Evolutionary conservation across 352 stramenopile species (phyloP).

Genomic region (Phytopythium delawarense): DNA sequence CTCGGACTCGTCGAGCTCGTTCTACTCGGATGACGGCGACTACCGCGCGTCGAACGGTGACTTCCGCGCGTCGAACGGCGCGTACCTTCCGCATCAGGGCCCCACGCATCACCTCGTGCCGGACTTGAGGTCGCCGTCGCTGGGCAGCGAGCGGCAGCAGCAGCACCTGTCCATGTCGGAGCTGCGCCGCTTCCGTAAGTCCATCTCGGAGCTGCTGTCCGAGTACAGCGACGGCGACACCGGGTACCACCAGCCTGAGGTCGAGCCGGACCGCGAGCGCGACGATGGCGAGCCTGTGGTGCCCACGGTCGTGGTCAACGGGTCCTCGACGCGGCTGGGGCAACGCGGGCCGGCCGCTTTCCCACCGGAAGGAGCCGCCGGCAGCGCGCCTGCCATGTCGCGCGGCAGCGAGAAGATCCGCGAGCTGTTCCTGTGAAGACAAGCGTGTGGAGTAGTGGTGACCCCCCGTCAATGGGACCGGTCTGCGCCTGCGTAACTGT

Average conservation of each 20-base stretch:
- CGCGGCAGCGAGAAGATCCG: conserved; percentile 25
- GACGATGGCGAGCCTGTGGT: conserved; percentile 1
- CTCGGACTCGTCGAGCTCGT: conserved; percentile 28
- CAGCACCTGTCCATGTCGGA: conserved; percentile 19
- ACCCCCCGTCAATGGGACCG: not conserved
- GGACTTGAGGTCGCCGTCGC: conserved; percentile 4
- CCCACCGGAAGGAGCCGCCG: conserved; percentile 19
- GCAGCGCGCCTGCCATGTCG: conserved; percentile 7
- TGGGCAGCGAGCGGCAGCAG: conserved; percentile 2
- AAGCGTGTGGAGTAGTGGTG: not conserved
- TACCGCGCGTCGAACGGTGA: conserved; percentile 13
- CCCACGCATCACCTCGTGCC: conserved; percentile 13
- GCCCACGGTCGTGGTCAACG: conserved; percentile 6
- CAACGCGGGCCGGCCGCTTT: conserved; percentile 10
- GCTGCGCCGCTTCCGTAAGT: conserved; percentile 40
- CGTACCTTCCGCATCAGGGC: conserved; percentile 15
- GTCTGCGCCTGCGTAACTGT: not conserved
- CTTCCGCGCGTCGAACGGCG: conserved; percentile 10
- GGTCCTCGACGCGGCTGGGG: not conserved
- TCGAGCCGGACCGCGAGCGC: conserved; percentile 26
- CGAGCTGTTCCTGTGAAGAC: conserved; percentile 23
- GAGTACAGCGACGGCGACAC: conserved; percentile 40
- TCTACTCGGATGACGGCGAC: conserved; percentile 25
- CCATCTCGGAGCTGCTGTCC: conserved; percentile 57
- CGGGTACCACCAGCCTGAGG: conserved; percentile 22